Evolutionary conservation across 257 asterid species (phyloP).

Genomic region (Petunia secreta): DNA sequence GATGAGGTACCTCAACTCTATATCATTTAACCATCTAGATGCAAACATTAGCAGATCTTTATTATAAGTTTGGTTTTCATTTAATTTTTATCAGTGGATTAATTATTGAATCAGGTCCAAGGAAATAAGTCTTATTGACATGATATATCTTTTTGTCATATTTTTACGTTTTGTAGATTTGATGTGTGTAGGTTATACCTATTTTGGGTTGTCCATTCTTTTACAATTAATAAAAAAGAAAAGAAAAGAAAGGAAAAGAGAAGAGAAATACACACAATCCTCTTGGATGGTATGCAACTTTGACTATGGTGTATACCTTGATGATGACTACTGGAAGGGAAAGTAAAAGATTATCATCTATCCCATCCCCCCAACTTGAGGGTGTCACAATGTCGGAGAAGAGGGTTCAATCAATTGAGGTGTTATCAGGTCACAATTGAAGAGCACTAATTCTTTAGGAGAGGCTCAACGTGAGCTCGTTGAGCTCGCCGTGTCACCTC

Average conservation of each 20-base stretch:
- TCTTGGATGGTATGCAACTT: background rate
- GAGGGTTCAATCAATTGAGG: background rate
- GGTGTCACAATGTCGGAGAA: background rate
- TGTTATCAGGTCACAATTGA: background rate
- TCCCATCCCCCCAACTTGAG: background rate
- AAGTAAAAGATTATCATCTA: background rate
- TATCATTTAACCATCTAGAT: background rate
- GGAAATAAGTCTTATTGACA: background rate
- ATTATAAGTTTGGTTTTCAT: background rate
- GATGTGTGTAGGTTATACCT: background rate
- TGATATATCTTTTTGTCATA: background rate
- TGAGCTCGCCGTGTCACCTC: too few species aligned
- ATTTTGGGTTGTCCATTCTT: background rate
- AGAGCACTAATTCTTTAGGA: background rate
- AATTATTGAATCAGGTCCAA: slow-evolving; percentile 10
- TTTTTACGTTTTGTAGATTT: background rate
- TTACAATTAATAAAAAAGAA: background rate
- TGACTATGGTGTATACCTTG: background rate
- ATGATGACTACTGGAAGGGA: background rate
- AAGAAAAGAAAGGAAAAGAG: too few species aligned
- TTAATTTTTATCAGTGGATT: background rate
- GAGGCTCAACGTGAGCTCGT: background rate
- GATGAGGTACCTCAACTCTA: slow-evolving; percentile 63
- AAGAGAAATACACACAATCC: background rate
- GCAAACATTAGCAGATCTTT: background rate